A percentile compares a stretch with the other conserved stretches of the same genome.
Evolutionary conservation across 306 rosid species (phyloP).

Genomic region (Abrus precatorius): DNA sequence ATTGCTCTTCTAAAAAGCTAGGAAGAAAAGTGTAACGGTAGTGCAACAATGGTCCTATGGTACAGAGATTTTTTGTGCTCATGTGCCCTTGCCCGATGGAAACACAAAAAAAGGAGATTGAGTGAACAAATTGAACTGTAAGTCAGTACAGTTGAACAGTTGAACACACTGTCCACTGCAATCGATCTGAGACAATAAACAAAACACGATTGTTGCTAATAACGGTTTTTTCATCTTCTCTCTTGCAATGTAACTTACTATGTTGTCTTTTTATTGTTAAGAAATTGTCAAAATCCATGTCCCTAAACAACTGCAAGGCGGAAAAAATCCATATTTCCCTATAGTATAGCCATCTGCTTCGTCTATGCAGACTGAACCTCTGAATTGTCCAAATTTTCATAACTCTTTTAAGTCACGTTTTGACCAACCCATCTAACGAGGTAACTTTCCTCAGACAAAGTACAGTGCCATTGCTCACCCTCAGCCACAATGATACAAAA

Average conservation of each 20-base stretch:
- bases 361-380: constrained; percentile 1
- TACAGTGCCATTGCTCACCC: constrained; percentile 38
- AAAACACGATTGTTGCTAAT: constrained; percentile 11
- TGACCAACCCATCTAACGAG: constrained; percentile 28
- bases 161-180: neutral
- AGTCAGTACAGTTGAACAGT: neutral
- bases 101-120: neutral
- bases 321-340: neutral
- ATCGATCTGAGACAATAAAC: neutral
- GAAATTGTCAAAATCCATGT: neutral
- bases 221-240: constrained; percentile 43
- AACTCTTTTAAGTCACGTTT: constrained; percentile 20
- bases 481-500: constrained; percentile 36
- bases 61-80: neutral
- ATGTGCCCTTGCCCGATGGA: neutral
- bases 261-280: constrained; percentile 34
- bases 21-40: neutral
- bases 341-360: neutral
- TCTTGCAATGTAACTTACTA: constrained; percentile 4
- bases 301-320: neutral
- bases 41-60: neutral
- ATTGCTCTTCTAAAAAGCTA: no score
- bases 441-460: constrained; percentile 34
- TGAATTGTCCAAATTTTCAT: constrained; percentile 42
- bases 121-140: neutral